Evolutionary conservation across 495 filamentous ascomycete genomes (phyloP).

Genomic region (Cenococcum geophilum): DNA sequence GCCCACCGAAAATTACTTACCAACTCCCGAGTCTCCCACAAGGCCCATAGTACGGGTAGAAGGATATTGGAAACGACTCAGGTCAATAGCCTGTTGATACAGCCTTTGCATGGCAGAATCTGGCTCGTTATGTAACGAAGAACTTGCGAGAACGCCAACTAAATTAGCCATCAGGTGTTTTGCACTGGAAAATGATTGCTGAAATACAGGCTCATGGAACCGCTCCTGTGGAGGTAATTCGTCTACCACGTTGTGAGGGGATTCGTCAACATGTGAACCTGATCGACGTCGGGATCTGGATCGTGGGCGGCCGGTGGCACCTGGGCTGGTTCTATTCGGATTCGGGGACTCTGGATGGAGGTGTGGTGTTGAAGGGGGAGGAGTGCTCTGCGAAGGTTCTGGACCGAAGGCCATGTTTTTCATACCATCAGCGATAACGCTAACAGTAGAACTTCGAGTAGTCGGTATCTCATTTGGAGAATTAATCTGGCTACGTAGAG

Average conservation of each 20-base stretch:
- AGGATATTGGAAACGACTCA: constrained; percentile 36
- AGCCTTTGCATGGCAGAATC: constrained; percentile 38
- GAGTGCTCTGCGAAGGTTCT: background rate
- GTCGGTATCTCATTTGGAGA: background rate
- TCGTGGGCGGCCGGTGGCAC: constrained; percentile 3
- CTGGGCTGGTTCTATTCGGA: background rate
- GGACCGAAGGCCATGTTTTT: background rate
- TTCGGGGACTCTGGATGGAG: background rate
- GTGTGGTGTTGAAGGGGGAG: background rate
- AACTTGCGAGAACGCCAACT: constrained; percentile 33
- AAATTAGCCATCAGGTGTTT: constrained; percentile 31
- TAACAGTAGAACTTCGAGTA: background rate
- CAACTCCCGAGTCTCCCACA: constrained; percentile 40
- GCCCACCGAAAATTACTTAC: background rate
- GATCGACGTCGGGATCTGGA: constrained; percentile 19
- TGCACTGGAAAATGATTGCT: constrained; percentile 33
- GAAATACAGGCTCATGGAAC: constrained; percentile 36
- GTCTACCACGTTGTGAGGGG: constrained; percentile 31
- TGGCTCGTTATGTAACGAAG: constrained; percentile 32
- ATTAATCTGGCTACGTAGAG: background rate
- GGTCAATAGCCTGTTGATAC: constrained; percentile 25
- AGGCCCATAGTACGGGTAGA: constrained; percentile 39
- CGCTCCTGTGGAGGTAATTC: constrained; percentile 37
- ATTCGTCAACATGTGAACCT: background rate
- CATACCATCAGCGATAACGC: background rate